Evolutionary conservation across 2,329 filamentous ascomycete genomes (phyloP).

Genomic region (Phialocephala sp.): DNA sequence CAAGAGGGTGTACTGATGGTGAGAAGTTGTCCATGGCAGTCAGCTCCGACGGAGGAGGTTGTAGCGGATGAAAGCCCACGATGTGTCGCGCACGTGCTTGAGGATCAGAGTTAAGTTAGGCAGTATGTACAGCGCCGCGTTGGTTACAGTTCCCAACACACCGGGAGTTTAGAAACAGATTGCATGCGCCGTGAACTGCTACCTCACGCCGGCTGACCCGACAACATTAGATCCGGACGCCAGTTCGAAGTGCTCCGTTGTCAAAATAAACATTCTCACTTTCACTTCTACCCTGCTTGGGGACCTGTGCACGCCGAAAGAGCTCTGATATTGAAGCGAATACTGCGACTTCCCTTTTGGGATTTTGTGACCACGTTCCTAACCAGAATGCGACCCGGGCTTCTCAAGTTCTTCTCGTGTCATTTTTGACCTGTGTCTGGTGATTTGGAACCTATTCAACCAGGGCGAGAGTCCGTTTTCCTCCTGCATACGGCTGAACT

Average conservation of each 20-base stretch:
- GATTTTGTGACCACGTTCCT: slow-evolving; percentile 12
- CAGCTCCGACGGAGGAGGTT: background rate
- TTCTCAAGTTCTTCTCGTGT: slow-evolving; percentile 2
- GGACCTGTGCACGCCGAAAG: background rate
- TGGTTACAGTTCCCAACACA: background rate
- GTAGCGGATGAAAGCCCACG: background rate
- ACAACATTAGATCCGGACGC: background rate
- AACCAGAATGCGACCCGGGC: slow-evolving; percentile 3
- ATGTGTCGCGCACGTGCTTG: background rate
- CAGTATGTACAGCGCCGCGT: background rate
- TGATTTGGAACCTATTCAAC: background rate
- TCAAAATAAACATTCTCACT: slow-evolving; percentile 10
- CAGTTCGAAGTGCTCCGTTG: background rate
- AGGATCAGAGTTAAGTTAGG: background rate
- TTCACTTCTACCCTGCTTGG: background rate
- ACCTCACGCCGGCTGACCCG: slow-evolving; percentile 5
- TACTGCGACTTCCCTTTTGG: slow-evolving; percentile 9
- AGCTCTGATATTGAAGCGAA: slow-evolving; percentile 1
- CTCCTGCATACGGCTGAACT: background rate
- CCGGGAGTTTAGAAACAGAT: background rate
- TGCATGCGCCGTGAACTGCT: slow-evolving; percentile 6
- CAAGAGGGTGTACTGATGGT: background rate
- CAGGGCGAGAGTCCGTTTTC: background rate
- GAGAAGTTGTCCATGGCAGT: background rate
- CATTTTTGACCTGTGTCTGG: background rate